Percentiles rank a stretch among this genome's conserved stretches.
phyloP scores from a whole-genome alignment of 2,329 filamentous ascomycete species.

The Mollisiaceae sp. region DNA sequence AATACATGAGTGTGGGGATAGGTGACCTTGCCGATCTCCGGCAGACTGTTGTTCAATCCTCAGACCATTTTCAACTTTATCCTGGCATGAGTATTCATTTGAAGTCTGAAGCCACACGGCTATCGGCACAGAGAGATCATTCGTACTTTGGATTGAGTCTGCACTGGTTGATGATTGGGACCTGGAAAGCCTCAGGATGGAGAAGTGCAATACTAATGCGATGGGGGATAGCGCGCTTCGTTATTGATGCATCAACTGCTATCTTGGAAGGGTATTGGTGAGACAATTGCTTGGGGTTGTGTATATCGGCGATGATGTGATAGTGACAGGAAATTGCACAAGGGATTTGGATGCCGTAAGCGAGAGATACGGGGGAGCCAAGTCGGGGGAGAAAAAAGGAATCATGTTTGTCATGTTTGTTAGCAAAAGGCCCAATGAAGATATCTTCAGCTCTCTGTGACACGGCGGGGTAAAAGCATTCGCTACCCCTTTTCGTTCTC shows the following conservation, averaged over 20 bases:
- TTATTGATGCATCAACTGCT: background rate
- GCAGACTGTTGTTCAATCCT: conserved; percentile 4
- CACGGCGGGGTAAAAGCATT: background rate
- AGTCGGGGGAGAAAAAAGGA: background rate
- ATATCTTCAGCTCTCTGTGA: background rate
- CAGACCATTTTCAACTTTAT: background rate
- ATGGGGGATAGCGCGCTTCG: background rate
- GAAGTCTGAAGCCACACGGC: background rate
- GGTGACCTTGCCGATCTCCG: background rate
- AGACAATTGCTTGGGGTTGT: conserved; percentile 1
- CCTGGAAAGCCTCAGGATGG: background rate
- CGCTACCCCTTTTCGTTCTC: background rate
- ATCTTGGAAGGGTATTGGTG: conserved; percentile 7
- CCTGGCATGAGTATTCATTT: background rate
- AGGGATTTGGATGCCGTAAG: background rate
- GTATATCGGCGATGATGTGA: conserved; percentile 1
- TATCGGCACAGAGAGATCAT: conserved; percentile 6
- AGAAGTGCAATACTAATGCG: background rate
- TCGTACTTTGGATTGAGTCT: background rate
- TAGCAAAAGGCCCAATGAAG: background rate
- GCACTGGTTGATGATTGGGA: conserved; percentile 1
- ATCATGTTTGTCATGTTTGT: background rate
- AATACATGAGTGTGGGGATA: background rate
- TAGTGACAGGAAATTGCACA: background rate
- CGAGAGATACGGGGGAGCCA: background rate